Base-by-base conservation (phyloP, 2,329 filamentous ascomycete genomes). In the Metarhizium anisopliae region DNA sequence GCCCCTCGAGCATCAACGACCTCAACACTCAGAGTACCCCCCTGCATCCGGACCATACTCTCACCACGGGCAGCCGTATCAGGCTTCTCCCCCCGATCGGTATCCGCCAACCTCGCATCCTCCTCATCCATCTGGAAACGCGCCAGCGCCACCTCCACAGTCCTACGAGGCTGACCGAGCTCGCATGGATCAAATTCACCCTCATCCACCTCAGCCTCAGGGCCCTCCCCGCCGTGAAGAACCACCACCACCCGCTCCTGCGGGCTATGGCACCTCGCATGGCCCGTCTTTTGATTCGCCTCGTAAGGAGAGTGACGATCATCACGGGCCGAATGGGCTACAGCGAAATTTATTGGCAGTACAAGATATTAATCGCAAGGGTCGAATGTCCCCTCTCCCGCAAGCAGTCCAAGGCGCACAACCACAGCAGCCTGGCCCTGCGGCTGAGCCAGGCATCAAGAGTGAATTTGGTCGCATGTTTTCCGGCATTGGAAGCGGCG, bases 381-480 rank as follows among this genome's bases (percentile, higher is more conserved):
- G 92, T 2, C 85, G 92, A 51, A 80, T 90, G 43, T 96, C 93
- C 8, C 93, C 93, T 2, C 75, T 96, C 16, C 93, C 93, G 1
- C 93, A 96, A 70, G 92, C 93, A 25, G 92, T 96, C 1, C 92
- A 96, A 67, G 93, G 93, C 25, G 92, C 89, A 1, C 92, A 96
- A 68, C 84, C 86, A 16, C 88, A 91, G 63, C 82, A 88, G 43
- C 81, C 88, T 54, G 89, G 88, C 3, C 89, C 90, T 6, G 83
- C 85, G 14, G 88, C 86, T 16, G 91, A 96, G 68, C 88, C 90
- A 11, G 88, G 88, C 47, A 95, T 96, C 66, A 96, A 96, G 77
- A 95, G 86, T 67, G 93, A 96, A 68, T 92, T 96, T 68, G 92
- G 92, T 32, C 86, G 90, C 59, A 95, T 96, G 79, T 96, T 96